Conservation (phyloP, 2,329 filamentous ascomycete species). For the Aspergillus sojae region DNA sequence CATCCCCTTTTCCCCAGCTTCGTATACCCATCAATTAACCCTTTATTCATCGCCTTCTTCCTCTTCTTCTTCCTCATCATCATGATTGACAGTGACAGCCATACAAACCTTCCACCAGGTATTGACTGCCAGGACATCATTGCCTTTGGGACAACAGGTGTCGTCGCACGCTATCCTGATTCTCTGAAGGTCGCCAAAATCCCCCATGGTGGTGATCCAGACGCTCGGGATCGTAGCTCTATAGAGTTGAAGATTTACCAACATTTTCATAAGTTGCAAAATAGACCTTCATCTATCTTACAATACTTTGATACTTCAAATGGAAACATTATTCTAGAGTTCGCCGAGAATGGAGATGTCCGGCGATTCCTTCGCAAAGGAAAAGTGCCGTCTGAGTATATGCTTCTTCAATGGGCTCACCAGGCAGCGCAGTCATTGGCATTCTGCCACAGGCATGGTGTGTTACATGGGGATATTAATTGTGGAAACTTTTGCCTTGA, state of each 20-base stretch:
- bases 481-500: not conserved
- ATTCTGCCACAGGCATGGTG: not conserved
- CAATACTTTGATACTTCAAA: not conserved
- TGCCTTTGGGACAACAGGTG: not conserved
- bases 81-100: not conserved
- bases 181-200: not conserved
- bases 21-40: not conserved
- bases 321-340: not conserved
- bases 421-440: not conserved
- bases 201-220: not conserved
- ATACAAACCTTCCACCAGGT: not conserved
- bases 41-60: not conserved
- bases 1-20: not conserved
- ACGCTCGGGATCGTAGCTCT: not conserved
- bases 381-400: not conserved
- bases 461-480: not conserved
- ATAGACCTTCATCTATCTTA: not conserved
- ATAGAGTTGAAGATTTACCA: not conserved
- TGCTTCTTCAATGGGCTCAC: not conserved
- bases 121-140: not conserved
- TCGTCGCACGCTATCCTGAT: not conserved
- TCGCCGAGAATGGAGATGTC: not conserved
- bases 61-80: not conserved
- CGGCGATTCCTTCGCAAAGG: not conserved
- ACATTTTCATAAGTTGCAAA: not conserved